Percentiles rank a stretch among this genome's conserved stretches.
Evolutionary conservation across 2,329 filamentous ascomycete species (phyloP).

Genomic region (Diplodia sapinea): DNA sequence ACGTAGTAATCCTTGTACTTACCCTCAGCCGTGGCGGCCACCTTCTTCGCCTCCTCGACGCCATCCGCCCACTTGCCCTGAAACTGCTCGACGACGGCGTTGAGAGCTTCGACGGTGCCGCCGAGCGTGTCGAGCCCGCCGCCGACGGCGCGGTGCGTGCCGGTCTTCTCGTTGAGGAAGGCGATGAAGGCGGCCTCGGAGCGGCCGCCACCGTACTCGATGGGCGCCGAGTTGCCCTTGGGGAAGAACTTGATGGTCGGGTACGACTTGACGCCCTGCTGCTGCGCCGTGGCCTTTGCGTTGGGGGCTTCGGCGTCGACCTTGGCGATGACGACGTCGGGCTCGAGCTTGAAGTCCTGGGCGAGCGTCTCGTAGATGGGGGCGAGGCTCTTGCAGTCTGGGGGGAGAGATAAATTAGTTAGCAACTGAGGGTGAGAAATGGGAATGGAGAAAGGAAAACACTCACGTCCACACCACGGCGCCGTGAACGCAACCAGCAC

Average conservation of each 20-base stretch:
- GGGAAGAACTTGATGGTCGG: constrained; percentile 99
- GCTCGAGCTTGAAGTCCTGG: constrained; percentile 77
- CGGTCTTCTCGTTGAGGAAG: constrained; percentile 87
- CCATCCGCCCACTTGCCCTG: constrained; percentile 67
- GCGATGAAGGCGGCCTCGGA: constrained; percentile 75
- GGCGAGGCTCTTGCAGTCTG: constrained; percentile 96
- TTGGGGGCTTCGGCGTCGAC: constrained; percentile 90
- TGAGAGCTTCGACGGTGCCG: constrained; percentile 80
- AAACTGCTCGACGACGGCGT: constrained; percentile 77
- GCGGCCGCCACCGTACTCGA: constrained; percentile 77
- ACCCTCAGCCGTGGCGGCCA: constrained; percentile 58
- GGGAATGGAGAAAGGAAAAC: constrained; percentile 24
- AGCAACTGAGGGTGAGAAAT: background rate
- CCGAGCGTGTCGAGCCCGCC: constrained; percentile 79
- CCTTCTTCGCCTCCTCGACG: constrained; percentile 72
- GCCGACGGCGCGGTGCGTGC: constrained; percentile 81
- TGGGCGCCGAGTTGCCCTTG: constrained; percentile 74
- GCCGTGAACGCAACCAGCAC: constrained; percentile 96
- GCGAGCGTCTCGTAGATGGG: constrained; percentile 90
- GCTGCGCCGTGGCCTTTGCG: constrained; percentile 76
- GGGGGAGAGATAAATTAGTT: background rate
- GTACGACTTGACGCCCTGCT: constrained; percentile 82
- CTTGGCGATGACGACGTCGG: constrained; percentile 86
- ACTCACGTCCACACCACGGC: constrained; percentile 97
- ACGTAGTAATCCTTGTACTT: constrained; percentile 95